Conservation (phyloP, 495 filamentous ascomycete genomes). For the Aspergillus sparsus region DNA sequence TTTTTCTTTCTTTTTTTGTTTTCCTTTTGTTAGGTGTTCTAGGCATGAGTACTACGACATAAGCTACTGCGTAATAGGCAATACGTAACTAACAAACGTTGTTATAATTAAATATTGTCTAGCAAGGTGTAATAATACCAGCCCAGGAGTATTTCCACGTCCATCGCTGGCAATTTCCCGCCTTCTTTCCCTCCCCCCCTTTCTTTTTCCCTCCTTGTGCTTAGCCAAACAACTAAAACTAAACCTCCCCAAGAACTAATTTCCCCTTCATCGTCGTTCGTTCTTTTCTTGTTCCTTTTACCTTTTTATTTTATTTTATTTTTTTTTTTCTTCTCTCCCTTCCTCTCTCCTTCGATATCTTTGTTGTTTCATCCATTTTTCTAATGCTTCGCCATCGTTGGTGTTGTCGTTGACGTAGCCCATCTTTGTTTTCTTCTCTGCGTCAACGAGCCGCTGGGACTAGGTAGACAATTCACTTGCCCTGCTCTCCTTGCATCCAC, state of each 20-base stretch:
- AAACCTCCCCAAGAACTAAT: not conserved
- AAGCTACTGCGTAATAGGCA: constrained; percentile 2
- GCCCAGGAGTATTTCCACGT: constrained; percentile 1
- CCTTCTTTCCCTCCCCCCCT: too few relatives aligned
- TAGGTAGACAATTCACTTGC: constrained; percentile 27
- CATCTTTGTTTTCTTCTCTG: constrained; percentile 21
- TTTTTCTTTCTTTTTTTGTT: not conserved
- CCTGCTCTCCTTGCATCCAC: constrained; percentile 38
- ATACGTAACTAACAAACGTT: not conserved
- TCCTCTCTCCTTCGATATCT: constrained; percentile 10
- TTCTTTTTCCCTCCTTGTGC: too few relatives aligned
- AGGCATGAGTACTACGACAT: not conserved
- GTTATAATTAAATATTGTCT: too few relatives aligned
- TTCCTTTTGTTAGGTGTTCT: not conserved
- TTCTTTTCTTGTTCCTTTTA: constrained; percentile 25
- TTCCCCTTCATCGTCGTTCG: constrained; percentile 8
- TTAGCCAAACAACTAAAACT: not conserved
- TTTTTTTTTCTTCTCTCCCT: constrained; percentile 8
- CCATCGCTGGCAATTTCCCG: constrained; percentile 4
- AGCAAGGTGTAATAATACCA: not conserved
- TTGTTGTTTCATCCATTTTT: constrained; percentile 9
- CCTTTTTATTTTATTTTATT: constrained; percentile 20
- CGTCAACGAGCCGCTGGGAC: constrained; percentile 35
- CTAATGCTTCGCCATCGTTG: constrained; percentile 36
- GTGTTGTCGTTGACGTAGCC: constrained; percentile 38